phyloP scores from a whole-genome alignment of 2,329 filamentous ascomycete genomes.

The Penicillium sp. region DNA sequence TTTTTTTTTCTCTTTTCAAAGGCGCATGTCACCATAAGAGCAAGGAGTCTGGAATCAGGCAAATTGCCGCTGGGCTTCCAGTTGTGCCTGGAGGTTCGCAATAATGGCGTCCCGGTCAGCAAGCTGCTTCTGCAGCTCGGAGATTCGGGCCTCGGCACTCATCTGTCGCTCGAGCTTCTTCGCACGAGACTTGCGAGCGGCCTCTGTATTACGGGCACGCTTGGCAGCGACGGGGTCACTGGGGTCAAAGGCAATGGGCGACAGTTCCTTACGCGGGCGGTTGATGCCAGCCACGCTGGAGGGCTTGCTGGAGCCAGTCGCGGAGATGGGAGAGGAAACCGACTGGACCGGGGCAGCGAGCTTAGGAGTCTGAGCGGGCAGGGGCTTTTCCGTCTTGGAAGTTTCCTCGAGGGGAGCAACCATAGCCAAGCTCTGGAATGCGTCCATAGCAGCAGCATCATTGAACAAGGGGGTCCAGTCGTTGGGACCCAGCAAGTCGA shows the following conservation, averaged over 20 bases:
- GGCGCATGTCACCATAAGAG: slow-evolving; percentile 5
- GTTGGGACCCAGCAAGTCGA: slow-evolving; percentile 50
- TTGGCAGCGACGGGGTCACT: slow-evolving; percentile 75
- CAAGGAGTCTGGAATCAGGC: not conserved
- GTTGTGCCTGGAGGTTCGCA: slow-evolving; percentile 21
- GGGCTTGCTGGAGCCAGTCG: slow-evolving; percentile 47
- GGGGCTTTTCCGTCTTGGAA: slow-evolving; percentile 13
- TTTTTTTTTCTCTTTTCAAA: not conserved
- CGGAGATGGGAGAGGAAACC: slow-evolving; percentile 15
- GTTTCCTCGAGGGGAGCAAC: slow-evolving; percentile 17
- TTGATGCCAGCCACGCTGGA: slow-evolving; percentile 66
- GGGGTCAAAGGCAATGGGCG: slow-evolving; percentile 70
- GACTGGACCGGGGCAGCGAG: slow-evolving; percentile 34
- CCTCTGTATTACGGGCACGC: slow-evolving; percentile 87
- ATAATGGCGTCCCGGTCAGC: slow-evolving; percentile 23
- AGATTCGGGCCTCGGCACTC: slow-evolving; percentile 67
- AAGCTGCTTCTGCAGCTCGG: slow-evolving; percentile 53
- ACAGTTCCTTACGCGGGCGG: slow-evolving; percentile 73
- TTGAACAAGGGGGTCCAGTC: slow-evolving; percentile 64
- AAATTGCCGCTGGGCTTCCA: slow-evolving; percentile 12
- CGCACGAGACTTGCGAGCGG: slow-evolving; percentile 85
- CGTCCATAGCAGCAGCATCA: slow-evolving; percentile 21
- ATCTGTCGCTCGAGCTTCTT: slow-evolving; percentile 74
- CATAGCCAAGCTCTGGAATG: slow-evolving; percentile 32
- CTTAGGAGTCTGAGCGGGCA: slow-evolving; percentile 38